phyloP scores from a whole-genome alignment of 805 yeast species.

The Cyberlindnera subsufficiens region DNA sequence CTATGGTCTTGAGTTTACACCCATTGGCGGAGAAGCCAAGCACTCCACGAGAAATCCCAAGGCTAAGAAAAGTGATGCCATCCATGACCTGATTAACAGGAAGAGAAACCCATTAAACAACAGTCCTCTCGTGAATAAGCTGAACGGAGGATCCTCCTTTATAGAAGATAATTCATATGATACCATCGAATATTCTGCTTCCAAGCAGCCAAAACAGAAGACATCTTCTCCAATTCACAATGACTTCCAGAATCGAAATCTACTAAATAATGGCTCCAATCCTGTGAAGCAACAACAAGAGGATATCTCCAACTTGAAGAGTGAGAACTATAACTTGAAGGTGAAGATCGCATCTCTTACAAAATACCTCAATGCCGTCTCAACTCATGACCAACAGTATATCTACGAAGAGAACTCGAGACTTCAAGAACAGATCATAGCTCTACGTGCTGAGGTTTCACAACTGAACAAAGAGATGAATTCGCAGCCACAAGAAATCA shows the following conservation, averaged over 20 bases:
- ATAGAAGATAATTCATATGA: constrained; percentile 20
- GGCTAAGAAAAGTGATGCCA: constrained; percentile 1
- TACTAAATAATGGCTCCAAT: constrained; percentile 22
- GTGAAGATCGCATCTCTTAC: constrained; percentile 37
- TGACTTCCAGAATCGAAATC: constrained; percentile 8
- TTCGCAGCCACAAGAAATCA: not conserved
- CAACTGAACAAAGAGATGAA: constrained; percentile 18
- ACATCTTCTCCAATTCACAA: constrained; percentile 15
- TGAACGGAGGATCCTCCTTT: constrained; percentile 24
- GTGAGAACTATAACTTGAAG: constrained; percentile 40
- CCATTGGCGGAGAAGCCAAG: not conserved
- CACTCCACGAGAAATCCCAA: not conserved
- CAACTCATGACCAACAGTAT: constrained; percentile 34
- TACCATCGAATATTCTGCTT: constrained; percentile 13
- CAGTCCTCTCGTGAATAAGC: constrained; percentile 15
- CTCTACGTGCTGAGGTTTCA: constrained; percentile 17
- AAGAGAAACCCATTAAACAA: constrained; percentile 12
- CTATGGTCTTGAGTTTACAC: constrained; percentile 1
- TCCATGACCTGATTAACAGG: constrained; percentile 6
- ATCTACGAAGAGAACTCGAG: constrained; percentile 33
- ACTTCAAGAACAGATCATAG: constrained; percentile 21
- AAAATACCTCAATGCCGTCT: constrained; percentile 30
- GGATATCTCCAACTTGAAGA: constrained; percentile 26
- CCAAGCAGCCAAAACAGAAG: constrained; percentile 1
- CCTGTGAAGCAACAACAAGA: constrained; percentile 27